These are phyloP conservation scores for Sophora flavescens DNA, from an alignment of 306 rosid species.

Conservation along the genomic window DNA sequence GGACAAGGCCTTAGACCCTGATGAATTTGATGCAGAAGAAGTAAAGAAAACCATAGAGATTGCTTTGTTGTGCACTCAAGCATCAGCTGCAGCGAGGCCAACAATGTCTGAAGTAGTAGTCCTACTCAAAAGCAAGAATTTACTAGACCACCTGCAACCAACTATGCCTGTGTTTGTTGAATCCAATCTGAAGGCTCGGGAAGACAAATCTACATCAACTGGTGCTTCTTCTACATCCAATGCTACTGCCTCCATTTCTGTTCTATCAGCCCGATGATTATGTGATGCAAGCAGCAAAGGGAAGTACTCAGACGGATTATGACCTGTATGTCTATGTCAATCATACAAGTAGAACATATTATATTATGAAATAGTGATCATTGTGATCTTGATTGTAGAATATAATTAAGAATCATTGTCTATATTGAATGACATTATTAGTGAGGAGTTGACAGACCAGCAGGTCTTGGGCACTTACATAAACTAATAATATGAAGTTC, in stretches of 20 bases:
- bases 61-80: conserved; percentile 67
- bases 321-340: neutral
- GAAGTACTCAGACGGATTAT: too few relatives aligned
- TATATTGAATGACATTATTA: neutral
- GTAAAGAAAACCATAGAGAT: conserved; percentile 62
- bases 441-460: too few relatives aligned
- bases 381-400: neutral
- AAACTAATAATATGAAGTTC: neutral
- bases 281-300: neutral
- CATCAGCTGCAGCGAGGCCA: conserved; percentile 67
- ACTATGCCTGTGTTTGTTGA: conserved; percentile 69
- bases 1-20: conserved; percentile 57
- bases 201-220: conserved; percentile 59
- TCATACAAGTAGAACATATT: neutral
- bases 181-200: conserved; percentile 42
- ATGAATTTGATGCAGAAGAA: conserved; percentile 60
- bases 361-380: neutral
- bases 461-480: too few relatives aligned
- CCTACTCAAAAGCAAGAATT: conserved; percentile 58
- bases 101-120: conserved; percentile 71
- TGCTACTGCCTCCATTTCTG: conserved; percentile 65
- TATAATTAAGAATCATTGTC: neutral
- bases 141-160: conserved; percentile 46
- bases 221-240: conserved; percentile 58
- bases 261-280: conserved; percentile 56